phyloP scores from a whole-genome alignment of 2,329 filamentous ascomycete genomes.

The Aspergillus neoniger region DNA sequence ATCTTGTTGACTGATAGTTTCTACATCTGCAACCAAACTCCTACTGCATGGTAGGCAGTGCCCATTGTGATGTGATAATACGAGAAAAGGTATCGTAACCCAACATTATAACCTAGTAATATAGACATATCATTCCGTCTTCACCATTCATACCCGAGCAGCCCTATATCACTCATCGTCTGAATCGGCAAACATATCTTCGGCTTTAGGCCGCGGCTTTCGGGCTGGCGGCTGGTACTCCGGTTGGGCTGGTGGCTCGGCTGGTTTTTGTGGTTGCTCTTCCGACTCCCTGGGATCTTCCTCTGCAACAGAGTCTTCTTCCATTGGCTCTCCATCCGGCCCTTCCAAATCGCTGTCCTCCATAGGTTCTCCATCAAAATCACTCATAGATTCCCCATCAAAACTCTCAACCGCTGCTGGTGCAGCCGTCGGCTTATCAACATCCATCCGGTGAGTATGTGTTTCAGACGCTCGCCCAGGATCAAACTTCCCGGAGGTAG shows the following conservation, averaged over 20 bases:
- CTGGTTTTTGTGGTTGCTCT: constrained; percentile 22
- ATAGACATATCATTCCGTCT: not conserved
- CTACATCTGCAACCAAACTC: no score
- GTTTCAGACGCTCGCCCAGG: constrained; percentile 25
- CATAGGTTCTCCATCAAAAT: constrained; percentile 50
- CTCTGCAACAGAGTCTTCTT: constrained; percentile 43
- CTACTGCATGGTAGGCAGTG: no score
- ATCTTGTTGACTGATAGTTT: no score
- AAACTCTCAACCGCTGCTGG: constrained; percentile 47
- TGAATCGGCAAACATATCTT: constrained; percentile 85
- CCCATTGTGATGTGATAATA: not conserved
- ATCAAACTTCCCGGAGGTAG: constrained; percentile 33
- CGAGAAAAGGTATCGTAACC: not conserved
- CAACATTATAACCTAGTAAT: not conserved
- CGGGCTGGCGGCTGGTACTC: constrained; percentile 37
- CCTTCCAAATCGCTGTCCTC: constrained; percentile 54
- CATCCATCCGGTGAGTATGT: constrained; percentile 36
- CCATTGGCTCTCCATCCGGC: constrained; percentile 51
- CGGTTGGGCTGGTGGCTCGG: constrained; percentile 29
- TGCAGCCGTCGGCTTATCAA: constrained; percentile 33
- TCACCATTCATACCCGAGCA: not conserved
- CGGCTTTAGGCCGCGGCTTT: constrained; percentile 70
- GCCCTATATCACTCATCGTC: constrained; percentile 53
- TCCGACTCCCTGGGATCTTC: constrained; percentile 27
- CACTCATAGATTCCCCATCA: constrained; percentile 45